These are phyloP conservation scores for Anastatica hierochuntica DNA, from an alignment of 345 rosid genomes.

Conservation along the genomic window DNA sequence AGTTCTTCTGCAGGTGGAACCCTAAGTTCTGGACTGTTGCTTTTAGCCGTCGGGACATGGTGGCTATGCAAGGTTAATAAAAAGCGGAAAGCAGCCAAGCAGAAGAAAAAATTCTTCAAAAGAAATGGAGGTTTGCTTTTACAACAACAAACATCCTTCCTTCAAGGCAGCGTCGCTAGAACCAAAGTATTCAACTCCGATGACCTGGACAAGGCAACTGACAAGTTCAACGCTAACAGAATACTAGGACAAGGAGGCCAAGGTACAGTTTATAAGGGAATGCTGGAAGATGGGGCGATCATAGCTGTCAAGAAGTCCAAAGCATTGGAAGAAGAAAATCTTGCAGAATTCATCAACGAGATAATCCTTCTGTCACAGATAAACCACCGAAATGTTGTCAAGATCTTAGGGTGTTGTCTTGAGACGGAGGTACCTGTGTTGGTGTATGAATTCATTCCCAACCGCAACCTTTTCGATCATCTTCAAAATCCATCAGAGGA, in stretches of 20 bases:
- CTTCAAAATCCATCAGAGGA: slow-evolving; percentile 16
- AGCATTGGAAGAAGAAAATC: slow-evolving; percentile 26
- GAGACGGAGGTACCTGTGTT: slow-evolving; percentile 39
- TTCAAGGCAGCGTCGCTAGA: slow-evolving; percentile 10
- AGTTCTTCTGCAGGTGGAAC: slow-evolving; percentile 18
- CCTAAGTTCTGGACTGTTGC: slow-evolving; percentile 1
- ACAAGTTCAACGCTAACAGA: not conserved
- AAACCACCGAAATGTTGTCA: slow-evolving; percentile 35
- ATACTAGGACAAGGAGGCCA: slow-evolving; percentile 18
- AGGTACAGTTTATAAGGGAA: not conserved
- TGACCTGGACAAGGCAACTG: slow-evolving; percentile 18
- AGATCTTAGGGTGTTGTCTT: slow-evolving; percentile 36
- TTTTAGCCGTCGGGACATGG: not conserved
- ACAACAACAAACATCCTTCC: slow-evolving; percentile 19
- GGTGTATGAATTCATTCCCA: slow-evolving; percentile 35
- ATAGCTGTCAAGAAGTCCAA: slow-evolving; percentile 39
- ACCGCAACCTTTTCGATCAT: slow-evolving; percentile 34
- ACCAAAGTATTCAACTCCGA: slow-evolving; percentile 12
- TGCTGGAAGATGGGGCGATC: slow-evolving; percentile 16
- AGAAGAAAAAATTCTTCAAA: slow-evolving; percentile 19
- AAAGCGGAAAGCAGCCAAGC: not conserved
- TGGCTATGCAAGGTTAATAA: not conserved
- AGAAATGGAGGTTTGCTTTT: slow-evolving; percentile 28
- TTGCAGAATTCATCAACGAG: slow-evolving; percentile 40
- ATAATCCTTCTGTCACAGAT: slow-evolving; percentile 35